Base-by-base conservation (phyloP, 2,329 filamentous ascomycete species). In the Ascochyta clinopodiicola region DNA sequence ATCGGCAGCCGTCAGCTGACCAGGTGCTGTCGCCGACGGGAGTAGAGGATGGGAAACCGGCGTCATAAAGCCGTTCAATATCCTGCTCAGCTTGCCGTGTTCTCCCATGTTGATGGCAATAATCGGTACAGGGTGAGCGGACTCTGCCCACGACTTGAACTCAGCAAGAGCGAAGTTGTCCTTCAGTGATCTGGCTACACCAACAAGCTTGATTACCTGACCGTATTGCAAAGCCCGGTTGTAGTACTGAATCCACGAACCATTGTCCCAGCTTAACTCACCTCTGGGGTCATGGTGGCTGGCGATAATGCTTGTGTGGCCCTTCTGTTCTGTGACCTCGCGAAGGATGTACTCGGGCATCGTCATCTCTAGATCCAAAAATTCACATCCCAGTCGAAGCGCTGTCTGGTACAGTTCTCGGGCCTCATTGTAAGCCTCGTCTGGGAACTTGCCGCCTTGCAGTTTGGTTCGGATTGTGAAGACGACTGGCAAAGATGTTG, bases 41-140 rank as follows among this genome's bases (percentile, higher is more conserved):
- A 98, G 82, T 12, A 84, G 84, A 1, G 92, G 90, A 73, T 98
- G 95, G 3, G 92, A 92, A 13, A 99, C 95, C 0, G 95, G 95
- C 0, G 95, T 98, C 80, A 99, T 86, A 80, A 98, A 98, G 27
- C 85, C 82, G 76, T 99, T 99, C 55, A 96, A 80, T 39, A 99
- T 88, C 31, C 95, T 88, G 69, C 92, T 96, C 37, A 97, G 83
- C 78, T 96, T 95, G 44, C 95, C 95, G 24, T 85, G 81, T 43
- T 86, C 81, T 27, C 94, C 93, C 94, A 99, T 98, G 77, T 99
- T 99, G 72, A 99, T 89, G 1, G 90, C 92, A 65, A 99, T 97
- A 51, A 99, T 79, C 0, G 93, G 94, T n/a, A 87, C 86, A 48
- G 89, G 82, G 70, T 96, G 89, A 1, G 90, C 84, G 22, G 83